Evolutionary conservation across 75 land plant species (phyloP).

Genomic region (Selaginella moellendorffii): DNA sequence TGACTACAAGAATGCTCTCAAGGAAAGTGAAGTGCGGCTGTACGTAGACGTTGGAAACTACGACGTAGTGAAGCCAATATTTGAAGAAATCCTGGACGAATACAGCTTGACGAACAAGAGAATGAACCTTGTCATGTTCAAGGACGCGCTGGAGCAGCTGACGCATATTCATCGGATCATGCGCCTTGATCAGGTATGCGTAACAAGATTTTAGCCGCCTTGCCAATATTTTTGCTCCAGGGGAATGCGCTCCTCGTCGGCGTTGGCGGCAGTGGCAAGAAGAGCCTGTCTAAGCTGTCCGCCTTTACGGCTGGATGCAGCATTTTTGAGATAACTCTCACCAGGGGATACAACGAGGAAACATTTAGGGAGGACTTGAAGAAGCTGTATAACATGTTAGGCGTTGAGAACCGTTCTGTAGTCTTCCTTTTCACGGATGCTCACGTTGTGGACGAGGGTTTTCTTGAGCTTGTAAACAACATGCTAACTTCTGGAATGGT

Average conservation of each 20-base stretch:
- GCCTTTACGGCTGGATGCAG: constrained; percentile 24
- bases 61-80: constrained; percentile 8
- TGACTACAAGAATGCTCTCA: constrained; percentile 18
- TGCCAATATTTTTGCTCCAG: constrained; percentile 1
- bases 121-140: constrained; percentile 30
- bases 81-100: constrained; percentile 27
- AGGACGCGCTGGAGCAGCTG: constrained; percentile 25
- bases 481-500: constrained; percentile 37
- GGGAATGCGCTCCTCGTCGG: constrained; percentile 28
- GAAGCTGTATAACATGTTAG: constrained; percentile 14
- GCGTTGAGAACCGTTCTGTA: constrained; percentile 19
- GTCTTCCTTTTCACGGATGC: constrained; percentile 28
- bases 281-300: constrained; percentile 22
- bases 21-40: constrained; percentile 16
- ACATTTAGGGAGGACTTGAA: constrained; percentile 25
- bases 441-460: constrained; percentile 28
- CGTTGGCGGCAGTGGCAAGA: constrained; percentile 33
- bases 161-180: constrained; percentile 25
- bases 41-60: constrained; percentile 21
- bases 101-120: constrained; percentile 20
- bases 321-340: constrained; percentile 21
- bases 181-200: constrained; percentile 23
- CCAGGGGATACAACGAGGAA: constrained; percentile 27
- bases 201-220: not conserved
- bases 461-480: constrained; percentile 27